Base-by-base conservation (phyloP, 2,329 filamentous ascomycete species). In the Cadophora sp. region DNA sequence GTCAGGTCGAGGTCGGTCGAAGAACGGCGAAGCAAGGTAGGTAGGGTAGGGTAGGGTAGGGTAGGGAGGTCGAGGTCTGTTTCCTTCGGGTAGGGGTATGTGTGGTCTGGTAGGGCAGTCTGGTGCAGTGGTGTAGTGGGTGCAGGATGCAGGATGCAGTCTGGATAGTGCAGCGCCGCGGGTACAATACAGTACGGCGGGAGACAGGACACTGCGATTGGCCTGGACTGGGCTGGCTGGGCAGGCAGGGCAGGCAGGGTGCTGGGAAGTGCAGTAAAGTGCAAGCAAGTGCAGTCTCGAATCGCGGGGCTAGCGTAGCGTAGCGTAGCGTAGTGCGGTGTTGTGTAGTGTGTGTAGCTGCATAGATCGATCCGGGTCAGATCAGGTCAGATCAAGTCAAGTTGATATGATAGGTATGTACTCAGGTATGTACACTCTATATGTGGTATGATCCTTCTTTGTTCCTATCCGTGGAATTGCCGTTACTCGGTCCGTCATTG, bases 31-130 rank as follows among this genome's bases (percentile, higher is more conserved):
- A n/a, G n/a, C n/a, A n/a, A n/a, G n/a, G n/a, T n/a, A 39, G 20
- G 48, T 9, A 30, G 18, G 48, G 48, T 18, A 48, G 20, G 59
- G 41, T 24, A 27, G 18, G 50, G 39, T 9, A 20, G 43, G 45
- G 4, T 61, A 16, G 50, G n/a, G n/a, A 48, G 43, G 24, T 51
- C 24, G 36, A 50, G 45, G 59, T 39, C 45, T 20, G 43, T 39
- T 39, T 51, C 45, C 39, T 50, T 39, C 45, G 59, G 18, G 59
- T 30, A 22, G 18, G 33, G 16, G 27, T 30, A 6, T 30, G 6
- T n/a, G n/a, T n/a, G n/a, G n/a, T n/a, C n/a, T n/a, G n/a, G n/a
- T n/a, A n/a, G n/a, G n/a, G n/a, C n/a, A n/a, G n/a, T n/a, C n/a
- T n/a, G 6, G 27, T 3, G 27, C 27, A 30, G 16, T 56, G 51